phyloP scores from a whole-genome alignment of 768 basidiomycete species.

The Calocera cornea region DNA sequence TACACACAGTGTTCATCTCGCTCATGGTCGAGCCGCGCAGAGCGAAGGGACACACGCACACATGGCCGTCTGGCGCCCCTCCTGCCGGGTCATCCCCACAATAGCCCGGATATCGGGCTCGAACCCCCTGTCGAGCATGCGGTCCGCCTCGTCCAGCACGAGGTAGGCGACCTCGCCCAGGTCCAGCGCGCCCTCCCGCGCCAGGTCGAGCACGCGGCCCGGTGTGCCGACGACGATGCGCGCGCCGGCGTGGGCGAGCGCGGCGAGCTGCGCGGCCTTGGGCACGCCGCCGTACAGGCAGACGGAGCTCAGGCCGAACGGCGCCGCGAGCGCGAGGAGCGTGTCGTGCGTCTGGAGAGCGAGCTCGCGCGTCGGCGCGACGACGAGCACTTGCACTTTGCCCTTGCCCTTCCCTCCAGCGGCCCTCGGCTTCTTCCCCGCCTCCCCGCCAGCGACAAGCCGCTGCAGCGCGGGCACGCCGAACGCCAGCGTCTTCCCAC shows the following conservation, averaged over 20 bases:
- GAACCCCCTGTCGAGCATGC: conserved; percentile 97
- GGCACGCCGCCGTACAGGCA: conserved; percentile 93
- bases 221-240: conserved; percentile 91
- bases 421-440: conserved; percentile 20
- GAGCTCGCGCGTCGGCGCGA: conserved; percentile 92
- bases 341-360: conserved; percentile 90
- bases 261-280: conserved; percentile 66
- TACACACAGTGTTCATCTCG: too few relatives aligned
- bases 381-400: conserved; percentile 43
- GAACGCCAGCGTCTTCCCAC: conserved; percentile 94
- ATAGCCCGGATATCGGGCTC: conserved; percentile 94
- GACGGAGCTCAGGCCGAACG: conserved; percentile 63
- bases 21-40: too few relatives aligned
- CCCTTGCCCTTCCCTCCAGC: conserved; percentile 12
- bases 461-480: conserved; percentile 76
- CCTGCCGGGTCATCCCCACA: conserved; percentile 57
- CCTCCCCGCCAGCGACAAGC: conserved; percentile 28
- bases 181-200: conserved; percentile 73
- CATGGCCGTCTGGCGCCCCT: conserved; percentile 80
- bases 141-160: conserved; percentile 93
- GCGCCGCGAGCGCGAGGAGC: conserved; percentile 55
- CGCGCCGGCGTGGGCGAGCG: conserved; percentile 40
- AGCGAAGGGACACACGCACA: conserved; percentile 48
- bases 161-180: conserved; percentile 77
- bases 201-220: conserved; percentile 83